Base-by-base conservation (phyloP, 352 stramenopile species). In the Phytophthora hibernalis region DNA sequence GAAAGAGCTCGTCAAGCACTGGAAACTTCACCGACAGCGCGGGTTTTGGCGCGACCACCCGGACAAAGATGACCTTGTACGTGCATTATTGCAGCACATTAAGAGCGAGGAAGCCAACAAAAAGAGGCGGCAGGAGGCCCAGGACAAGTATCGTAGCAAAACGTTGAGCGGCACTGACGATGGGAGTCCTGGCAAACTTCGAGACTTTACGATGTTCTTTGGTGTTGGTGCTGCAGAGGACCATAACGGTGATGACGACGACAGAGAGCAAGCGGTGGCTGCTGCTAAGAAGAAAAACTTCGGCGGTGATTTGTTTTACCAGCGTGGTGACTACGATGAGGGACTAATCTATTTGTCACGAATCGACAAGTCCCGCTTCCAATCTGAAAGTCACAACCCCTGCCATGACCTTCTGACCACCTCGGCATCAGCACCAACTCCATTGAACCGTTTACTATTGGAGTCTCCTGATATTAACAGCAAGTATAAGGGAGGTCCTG, bases 1-100 rank as follows among this genome's bases (percentile, higher is more conserved):
- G 42, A 97, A 97, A 68, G 92, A 97, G 61, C 77, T 97, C 10
- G 90, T 97, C 13, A 93, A 96, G 58, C 84, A 95, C 70, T 97
- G 91, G 89, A 96, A 97, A 67, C 77, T 97, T 5, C 91, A 97
- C 52, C 83, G 81, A 7, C 86, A 97, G 66, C 89, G 90, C 8
- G 87, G 89, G 13, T 97, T 97, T 63, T 97, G 89, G 91, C 89
- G 89, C 21, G 89, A 96, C 61, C 87, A 97, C 54, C 87, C 88
- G 4, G 84, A 96, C 65, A 96, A 96, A 71, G 90, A 97, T 45
- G 89, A 97, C 57, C 83, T 97, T 33, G 85, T 97, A 50, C 80
- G 86, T 20, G 91, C 90, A 3, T 56, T 97, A 9, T 65, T 97
- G 24, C 84, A 97, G 55, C 89, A 97, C 50, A 91, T 94, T 37